Percentiles rank a stretch among this genome's conserved stretches.
phyloP scores from a whole-genome alignment of 768 basidiomycete species.

The Peribolospora baueri region DNA sequence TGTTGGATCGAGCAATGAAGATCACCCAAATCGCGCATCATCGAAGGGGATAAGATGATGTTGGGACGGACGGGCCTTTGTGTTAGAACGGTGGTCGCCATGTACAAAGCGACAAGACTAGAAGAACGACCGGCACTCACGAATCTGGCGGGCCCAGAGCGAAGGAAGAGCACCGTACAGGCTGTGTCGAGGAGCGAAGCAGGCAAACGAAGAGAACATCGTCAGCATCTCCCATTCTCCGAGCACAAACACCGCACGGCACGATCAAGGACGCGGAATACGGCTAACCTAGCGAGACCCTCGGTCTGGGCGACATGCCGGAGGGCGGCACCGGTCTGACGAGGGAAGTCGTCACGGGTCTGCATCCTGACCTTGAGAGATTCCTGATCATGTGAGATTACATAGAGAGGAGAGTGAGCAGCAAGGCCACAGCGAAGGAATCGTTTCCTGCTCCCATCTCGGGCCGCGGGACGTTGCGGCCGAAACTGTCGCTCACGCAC shows the following conservation, averaged over 20 bases:
- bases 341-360: slow-evolving; percentile 3
- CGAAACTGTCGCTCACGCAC: not conserved
- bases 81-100: too few relatives aligned
- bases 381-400: slow-evolving; percentile 5
- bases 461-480: too few relatives aligned
- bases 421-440: too few relatives aligned
- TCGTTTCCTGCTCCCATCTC: too few relatives aligned
- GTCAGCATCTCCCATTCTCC: slow-evolving; percentile 8
- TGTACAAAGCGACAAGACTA: too few relatives aligned
- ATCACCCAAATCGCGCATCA: too few relatives aligned
- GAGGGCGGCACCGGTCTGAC: slow-evolving; percentile 11
- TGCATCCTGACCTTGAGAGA: slow-evolving; percentile 17
- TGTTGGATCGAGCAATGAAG: too few relatives aligned
- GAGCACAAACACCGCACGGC: too few relatives aligned
- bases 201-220: not conserved
- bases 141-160: slow-evolving; percentile 17
- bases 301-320: slow-evolving; percentile 5
- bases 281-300: slow-evolving; percentile 12
- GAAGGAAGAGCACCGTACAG: slow-evolving; percentile 16
- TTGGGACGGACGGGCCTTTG: too few relatives aligned
- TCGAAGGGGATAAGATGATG: too few relatives aligned
- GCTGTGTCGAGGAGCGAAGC: not conserved
- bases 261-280: not conserved
- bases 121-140: too few relatives aligned
- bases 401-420: too few relatives aligned